phyloP scores from a whole-genome alignment of 176 grass and related monocot genomes.

The Zizania latifolia region DNA sequence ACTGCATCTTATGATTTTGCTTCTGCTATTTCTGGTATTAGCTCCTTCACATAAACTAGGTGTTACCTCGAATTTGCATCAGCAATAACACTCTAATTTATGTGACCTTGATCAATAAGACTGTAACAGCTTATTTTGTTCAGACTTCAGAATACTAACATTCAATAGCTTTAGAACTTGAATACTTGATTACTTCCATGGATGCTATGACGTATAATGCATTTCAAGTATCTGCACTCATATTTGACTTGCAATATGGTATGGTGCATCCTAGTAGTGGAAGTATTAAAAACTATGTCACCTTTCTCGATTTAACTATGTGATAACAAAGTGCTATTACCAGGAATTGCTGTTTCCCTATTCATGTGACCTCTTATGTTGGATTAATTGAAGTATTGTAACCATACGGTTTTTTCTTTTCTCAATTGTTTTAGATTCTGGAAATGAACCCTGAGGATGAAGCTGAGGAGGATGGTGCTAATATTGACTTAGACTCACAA shows the following conservation, averaged over 20 bases:
- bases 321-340: not conserved
- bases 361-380: not conserved
- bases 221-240: not conserved
- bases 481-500: constrained; percentile 84
- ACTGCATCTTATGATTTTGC: not conserved
- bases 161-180: not conserved
- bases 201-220: not conserved
- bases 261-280: not conserved
- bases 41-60: not conserved
- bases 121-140: not conserved
- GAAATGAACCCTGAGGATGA: constrained; percentile 97
- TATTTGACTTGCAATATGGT: not conserved
- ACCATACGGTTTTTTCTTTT: not conserved
- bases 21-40: not conserved
- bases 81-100: not conserved
- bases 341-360: not conserved
- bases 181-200: not conserved
- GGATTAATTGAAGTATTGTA: not conserved
- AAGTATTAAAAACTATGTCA: not conserved
- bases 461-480: constrained; percentile 83
- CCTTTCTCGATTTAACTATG: not conserved
- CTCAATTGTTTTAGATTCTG: constrained; percentile 55
- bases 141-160: not conserved
- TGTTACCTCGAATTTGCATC: not conserved
- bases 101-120: not conserved